Evolutionary conservation across 768 basidiomycete species (phyloP).

Genomic region (Rhodosporidiobolus sp.): DNA sequence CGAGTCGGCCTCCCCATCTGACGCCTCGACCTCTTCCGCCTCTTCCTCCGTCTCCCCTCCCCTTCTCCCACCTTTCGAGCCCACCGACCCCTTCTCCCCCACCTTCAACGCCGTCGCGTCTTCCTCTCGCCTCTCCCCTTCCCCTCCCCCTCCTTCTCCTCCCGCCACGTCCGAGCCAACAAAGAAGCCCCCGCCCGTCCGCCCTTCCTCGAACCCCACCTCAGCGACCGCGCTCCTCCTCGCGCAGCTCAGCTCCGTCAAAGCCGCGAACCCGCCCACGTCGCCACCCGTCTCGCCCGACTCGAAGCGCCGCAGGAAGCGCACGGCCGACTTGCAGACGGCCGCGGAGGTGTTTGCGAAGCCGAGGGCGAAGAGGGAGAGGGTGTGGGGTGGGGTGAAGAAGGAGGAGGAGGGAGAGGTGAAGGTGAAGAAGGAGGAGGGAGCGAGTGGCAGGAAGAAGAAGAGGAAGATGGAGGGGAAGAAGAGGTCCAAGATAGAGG

Average conservation of each 20-base stretch:
- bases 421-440: background rate
- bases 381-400: background rate
- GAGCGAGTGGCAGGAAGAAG: background rate
- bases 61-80: background rate
- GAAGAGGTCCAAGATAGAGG: background rate
- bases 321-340: background rate
- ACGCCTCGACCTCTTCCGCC: background rate
- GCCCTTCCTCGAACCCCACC: background rate
- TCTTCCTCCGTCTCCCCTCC: background rate
- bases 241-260: background rate
- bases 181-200: background rate
- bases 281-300: background rate
- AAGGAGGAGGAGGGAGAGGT: background rate
- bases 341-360: background rate
- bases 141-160: no score
- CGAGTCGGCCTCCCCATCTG: background rate
- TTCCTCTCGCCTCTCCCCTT: background rate
- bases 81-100: background rate
- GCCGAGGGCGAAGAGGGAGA: background rate
- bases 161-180: no score
- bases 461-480: background rate
- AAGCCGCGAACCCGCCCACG: background rate
- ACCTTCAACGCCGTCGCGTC: background rate
- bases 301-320: background rate
- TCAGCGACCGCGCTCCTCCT: constrained; percentile 14